These are phyloP conservation scores for Hemisphaericaspora lyxosophila DNA, from an alignment of 1,139 yeast genomes.

Conservation along the genomic window DNA sequence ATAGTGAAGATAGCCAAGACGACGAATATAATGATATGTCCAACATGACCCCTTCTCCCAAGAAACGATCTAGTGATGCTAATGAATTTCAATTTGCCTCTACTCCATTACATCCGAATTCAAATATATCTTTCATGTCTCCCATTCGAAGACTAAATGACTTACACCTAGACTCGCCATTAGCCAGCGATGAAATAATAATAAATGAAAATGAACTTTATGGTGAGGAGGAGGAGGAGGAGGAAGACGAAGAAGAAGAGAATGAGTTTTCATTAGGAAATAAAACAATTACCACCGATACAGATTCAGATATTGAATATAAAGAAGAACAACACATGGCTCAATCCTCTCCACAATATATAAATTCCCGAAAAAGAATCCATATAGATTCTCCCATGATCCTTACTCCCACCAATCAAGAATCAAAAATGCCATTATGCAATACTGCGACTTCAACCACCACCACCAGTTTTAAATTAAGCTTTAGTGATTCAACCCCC, in stretches of 20 bases:
- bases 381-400: constrained; percentile 13
- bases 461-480: constrained; percentile 21
- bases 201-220: not conserved
- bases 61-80: constrained; percentile 3
- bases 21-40: not conserved
- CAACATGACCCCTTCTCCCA: constrained; percentile 16
- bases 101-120: constrained; percentile 31
- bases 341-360: constrained; percentile 9
- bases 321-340: constrained; percentile 1
- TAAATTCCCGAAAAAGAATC: constrained; percentile 11
- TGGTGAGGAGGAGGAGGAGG: constrained; percentile 8
- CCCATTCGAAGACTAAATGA: constrained; percentile 37
- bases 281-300: constrained; percentile 18
- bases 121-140: constrained; percentile 32
- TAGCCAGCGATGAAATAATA: constrained; percentile 4
- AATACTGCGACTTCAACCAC: no score
- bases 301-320: constrained; percentile 11
- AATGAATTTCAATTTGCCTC: constrained; percentile 23
- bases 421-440: constrained; percentile 9
- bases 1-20: not conserved
- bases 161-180: constrained; percentile 23
- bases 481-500: constrained; percentile 36
- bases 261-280: constrained; percentile 18
- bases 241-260: constrained; percentile 15
- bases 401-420: constrained; percentile 9